Conservation (phyloP, 2,329 filamentous ascomycete species). For the Helotiales sp. region DNA sequence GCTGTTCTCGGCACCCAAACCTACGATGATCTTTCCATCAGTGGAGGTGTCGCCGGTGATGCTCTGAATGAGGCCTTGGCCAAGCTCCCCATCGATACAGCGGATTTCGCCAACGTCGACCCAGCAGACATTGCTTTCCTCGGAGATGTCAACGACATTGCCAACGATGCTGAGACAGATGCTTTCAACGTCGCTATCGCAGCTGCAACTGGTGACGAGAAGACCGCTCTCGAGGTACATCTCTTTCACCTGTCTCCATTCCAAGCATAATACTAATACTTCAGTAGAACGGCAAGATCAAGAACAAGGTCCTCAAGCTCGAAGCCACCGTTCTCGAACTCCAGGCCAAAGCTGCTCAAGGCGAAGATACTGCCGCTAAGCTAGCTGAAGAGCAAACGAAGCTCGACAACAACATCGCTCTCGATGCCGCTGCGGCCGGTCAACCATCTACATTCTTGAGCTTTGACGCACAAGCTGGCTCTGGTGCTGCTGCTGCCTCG, state of each 20-base stretch:
- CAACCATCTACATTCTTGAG: conserved; percentile 27
- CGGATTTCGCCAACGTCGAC: conserved; percentile 24
- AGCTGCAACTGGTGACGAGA: conserved; percentile 46
- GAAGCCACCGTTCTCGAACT: conserved; percentile 41
- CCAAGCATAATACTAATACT: background rate
- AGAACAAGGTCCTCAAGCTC: conserved; percentile 57
- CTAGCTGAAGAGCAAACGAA: conserved; percentile 55
- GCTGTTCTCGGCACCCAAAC: conserved; percentile 13
- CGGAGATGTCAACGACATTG: conserved; percentile 25
- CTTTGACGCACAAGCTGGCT: conserved; percentile 23
- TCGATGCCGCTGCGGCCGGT: conserved; percentile 44
- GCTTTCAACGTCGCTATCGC: conserved; percentile 59
- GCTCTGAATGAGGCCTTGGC: conserved; percentile 52
- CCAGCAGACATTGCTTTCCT: conserved; percentile 26
- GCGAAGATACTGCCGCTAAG: conserved; percentile 49
- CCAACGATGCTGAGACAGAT: conserved; percentile 47
- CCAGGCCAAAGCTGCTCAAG: conserved; percentile 56
- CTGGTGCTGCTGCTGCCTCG: background rate
- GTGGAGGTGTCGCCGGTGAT: conserved; percentile 56
- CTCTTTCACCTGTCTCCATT: background rate
- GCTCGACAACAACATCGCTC: conserved; percentile 56
- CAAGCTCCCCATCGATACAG: conserved; percentile 17
- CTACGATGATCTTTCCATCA: conserved; percentile 51
- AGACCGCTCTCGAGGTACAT: conserved; percentile 48
- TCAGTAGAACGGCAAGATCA: conserved; percentile 60